A percentile compares a stretch with the other conserved stretches of the same genome.
Evolutionary conservation across 2,329 filamentous ascomycete genomes (phyloP).

Genomic region (Thelonectria rubi): DNA sequence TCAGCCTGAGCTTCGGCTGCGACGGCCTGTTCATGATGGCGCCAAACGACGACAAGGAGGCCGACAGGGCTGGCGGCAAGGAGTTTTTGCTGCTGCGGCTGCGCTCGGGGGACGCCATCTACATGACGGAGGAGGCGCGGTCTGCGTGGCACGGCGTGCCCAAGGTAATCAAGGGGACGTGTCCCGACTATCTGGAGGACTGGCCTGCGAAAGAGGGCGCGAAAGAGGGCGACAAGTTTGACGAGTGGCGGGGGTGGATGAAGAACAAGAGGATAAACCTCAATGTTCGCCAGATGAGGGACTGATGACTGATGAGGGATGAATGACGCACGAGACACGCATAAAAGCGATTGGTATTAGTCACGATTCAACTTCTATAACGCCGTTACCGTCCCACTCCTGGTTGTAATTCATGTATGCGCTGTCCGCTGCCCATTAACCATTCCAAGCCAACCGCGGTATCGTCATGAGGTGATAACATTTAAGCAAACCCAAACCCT

Average conservation of each 20-base stretch:
- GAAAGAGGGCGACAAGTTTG: constrained; percentile 58
- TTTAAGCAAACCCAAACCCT: constrained; percentile 84
- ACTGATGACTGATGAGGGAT: constrained; percentile 44
- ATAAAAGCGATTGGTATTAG: neutral
- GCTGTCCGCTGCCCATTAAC: constrained; percentile 2
- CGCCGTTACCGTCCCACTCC: neutral
- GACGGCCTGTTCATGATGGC: constrained; percentile 89
- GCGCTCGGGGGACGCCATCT: constrained; percentile 86
- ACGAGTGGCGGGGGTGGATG: constrained; percentile 89
- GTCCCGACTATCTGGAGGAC: constrained; percentile 74
- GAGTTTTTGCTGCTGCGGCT: constrained; percentile 71
- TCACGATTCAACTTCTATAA: neutral
- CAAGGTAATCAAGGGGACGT: constrained; percentile 81
- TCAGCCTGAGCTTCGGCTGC: constrained; percentile 89
- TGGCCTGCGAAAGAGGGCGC: constrained; percentile 73
- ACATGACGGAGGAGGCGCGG: constrained; percentile 83
- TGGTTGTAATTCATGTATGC: neutral
- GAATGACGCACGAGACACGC: too few relatives aligned
- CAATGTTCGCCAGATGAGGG: constrained; percentile 89
- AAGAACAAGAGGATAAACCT: constrained; percentile 85
- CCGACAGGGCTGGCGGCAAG: constrained; percentile 49
- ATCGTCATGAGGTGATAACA: constrained; percentile 5
- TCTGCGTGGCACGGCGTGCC: constrained; percentile 97
- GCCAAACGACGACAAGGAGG: constrained; percentile 55
- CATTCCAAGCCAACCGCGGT: neutral